Evolutionary conservation across 2,329 filamentous ascomycete genomes (phyloP).

Genomic region (Colletotrichum tofieldiae): DNA sequence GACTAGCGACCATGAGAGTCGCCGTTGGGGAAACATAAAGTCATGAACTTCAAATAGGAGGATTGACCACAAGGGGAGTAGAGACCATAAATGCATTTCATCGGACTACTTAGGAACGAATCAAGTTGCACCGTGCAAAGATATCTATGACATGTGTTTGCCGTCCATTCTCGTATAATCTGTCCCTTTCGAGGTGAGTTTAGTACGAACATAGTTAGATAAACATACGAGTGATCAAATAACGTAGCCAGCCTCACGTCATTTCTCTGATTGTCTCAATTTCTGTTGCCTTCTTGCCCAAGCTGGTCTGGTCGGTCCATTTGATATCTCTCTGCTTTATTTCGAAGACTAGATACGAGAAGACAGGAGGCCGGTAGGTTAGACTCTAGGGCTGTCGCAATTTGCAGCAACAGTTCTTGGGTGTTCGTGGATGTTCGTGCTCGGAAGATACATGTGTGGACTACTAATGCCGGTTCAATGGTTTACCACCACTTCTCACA

Average conservation of each 20-base stretch:
- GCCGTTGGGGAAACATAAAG: too few species aligned
- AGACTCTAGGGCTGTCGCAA: too few species aligned
- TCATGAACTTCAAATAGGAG: background rate
- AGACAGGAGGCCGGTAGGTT: background rate
- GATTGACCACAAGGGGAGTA: background rate
- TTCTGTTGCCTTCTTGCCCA: background rate
- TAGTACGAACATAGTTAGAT: background rate
- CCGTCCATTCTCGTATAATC: background rate
- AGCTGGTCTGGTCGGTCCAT: background rate
- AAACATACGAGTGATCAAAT: background rate
- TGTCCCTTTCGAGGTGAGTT: background rate
- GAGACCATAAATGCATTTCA: background rate
- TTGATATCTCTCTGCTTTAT: background rate
- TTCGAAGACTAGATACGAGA: background rate
- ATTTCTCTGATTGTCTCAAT: background rate
- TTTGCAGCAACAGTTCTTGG: background rate
- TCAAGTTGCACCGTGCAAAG: background rate
- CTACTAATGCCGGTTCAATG: background rate
- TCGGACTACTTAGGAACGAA: background rate
- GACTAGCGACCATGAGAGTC: background rate
- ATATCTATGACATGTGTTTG: background rate
- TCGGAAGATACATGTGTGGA: background rate
- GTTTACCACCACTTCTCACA: constrained; percentile 58
- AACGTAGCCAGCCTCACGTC: background rate
- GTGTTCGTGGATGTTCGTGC: background rate